A percentile compares a stretch with the other conserved stretches of the same genome.
These are phyloP conservation scores for Dactylellina haptotyla DNA, from an alignment of 2,329 filamentous ascomycete species.

Conservation along the genomic window DNA sequence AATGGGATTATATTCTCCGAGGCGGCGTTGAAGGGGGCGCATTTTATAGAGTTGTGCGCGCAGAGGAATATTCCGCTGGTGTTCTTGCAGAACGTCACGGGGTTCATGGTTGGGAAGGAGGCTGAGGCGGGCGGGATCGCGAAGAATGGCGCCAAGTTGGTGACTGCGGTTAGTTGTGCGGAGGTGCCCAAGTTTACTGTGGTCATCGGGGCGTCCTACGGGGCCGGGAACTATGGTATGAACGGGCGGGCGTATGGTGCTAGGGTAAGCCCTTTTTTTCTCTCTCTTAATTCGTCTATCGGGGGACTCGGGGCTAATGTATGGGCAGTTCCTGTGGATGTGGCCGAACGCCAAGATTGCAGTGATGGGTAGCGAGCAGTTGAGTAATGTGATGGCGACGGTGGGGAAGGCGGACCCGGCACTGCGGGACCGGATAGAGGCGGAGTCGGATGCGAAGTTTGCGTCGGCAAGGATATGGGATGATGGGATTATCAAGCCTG, in stretches of 20 bases:
- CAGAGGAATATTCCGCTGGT: conserved; percentile 89
- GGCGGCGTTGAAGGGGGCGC: conserved; percentile 89
- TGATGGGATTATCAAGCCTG: conserved; percentile 81
- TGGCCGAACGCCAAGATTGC: conserved; percentile 97
- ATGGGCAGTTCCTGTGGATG: conserved; percentile 74
- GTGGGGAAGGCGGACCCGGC: conserved; percentile 86
- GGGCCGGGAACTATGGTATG: conserved; percentile 92
- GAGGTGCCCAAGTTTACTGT: conserved; percentile 97
- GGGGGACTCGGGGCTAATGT: neutral
- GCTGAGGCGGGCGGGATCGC: conserved; percentile 95
- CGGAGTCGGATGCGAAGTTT: conserved; percentile 87
- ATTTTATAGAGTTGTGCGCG: conserved; percentile 94
- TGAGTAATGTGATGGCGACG: conserved; percentile 91
- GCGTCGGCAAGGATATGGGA: conserved; percentile 92
- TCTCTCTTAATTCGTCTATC: neutral
- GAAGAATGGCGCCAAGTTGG: conserved; percentile 96
- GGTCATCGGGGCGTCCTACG: conserved; percentile 73
- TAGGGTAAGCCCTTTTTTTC: conserved; percentile 12
- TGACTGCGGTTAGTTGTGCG: conserved; percentile 92
- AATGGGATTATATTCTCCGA: conserved; percentile 94
- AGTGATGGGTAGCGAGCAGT: conserved; percentile 92
- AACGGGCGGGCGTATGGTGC: conserved; percentile 83
- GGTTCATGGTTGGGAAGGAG: conserved; percentile 96
- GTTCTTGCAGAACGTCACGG: conserved; percentile 95
- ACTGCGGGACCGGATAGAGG: conserved; percentile 84